Base-by-base conservation (phyloP, 1,284 basidiomycete species). In the Microstroma glucosiphilum region DNA sequence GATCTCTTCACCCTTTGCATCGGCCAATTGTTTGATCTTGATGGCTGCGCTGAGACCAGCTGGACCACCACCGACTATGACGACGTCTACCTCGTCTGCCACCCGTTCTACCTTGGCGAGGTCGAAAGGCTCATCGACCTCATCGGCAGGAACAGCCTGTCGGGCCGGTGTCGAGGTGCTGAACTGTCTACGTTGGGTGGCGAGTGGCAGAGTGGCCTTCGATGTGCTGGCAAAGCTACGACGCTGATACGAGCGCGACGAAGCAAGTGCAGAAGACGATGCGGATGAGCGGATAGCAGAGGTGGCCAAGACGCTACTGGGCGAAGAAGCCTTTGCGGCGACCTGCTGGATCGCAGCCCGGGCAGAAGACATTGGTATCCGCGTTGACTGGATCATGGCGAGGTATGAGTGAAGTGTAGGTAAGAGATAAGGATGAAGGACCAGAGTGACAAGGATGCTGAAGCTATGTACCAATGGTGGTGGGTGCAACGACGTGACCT, bases 21-120 rank as follows among this genome's bases (percentile, higher is more conserved):
- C 82, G 74, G 93, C 91, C 51, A 96, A 86, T 81, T 98, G 93
- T 82, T 96, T 96, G 62, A 98, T 83, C 40, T 90, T 85, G 73
- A 98, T 98, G 3, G 94, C 96, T n/a, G 94, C 93, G 72, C 88
- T 89, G 63, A 98, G 85, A 40, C 96, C 94, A 0, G 94, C 92
- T 1, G 94, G 94, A 0, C 94, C 96, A 15, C 86, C 93, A 25
- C 94, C 94, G 67, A 97, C 92, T 73, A 98, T 96, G 80, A 92
- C 92, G 41, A 97, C 92, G 73, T 98, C 94, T 57, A 92, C 92
- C 67, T 93, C 87, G 64, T 80, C 78, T 40, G 73, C 69, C n/a
- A 76, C 79, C 15, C 77, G 67, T 65, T 80, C 79, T 12, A 79
- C 72, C 4, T 64, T 68, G 30, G 64, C 60, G 41, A 79, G 58